These are phyloP conservation scores for Tolypocladium sp. DNA, from an alignment of 2,329 filamentous ascomycete species.

Conservation along the genomic window DNA sequence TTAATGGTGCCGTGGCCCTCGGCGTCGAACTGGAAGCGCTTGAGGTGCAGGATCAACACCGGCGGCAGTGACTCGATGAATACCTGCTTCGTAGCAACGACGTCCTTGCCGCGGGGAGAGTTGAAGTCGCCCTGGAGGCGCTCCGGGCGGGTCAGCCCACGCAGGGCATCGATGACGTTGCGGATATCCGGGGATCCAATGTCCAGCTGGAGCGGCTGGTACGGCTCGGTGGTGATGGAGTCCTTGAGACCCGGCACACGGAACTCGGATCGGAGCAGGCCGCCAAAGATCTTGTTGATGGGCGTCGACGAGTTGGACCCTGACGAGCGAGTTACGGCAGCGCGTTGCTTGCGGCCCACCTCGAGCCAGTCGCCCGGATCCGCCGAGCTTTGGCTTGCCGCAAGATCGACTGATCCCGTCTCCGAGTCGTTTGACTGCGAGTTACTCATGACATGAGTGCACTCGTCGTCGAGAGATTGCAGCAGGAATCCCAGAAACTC, in stretches of 20 bases:
- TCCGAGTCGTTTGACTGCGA: constrained; percentile 31
- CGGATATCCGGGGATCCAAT: constrained; percentile 80
- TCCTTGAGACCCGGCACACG: constrained; percentile 78
- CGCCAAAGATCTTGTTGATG: constrained; percentile 89
- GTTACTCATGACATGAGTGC: constrained; percentile 58
- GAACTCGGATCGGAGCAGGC: constrained; percentile 81
- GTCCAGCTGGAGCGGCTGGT: constrained; percentile 88
- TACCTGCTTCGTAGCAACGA: constrained; percentile 82
- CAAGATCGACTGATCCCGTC: constrained; percentile 20
- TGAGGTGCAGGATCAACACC: constrained; percentile 88
- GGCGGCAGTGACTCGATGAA: constrained; percentile 88
- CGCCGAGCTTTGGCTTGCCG: constrained; percentile 15
- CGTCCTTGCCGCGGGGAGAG: constrained; percentile 66
- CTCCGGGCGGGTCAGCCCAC: constrained; percentile 74
- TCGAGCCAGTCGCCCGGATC: constrained; percentile 66
- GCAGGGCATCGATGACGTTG: constrained; percentile 87
- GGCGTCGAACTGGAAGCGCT: constrained; percentile 93
- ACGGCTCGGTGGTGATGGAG: constrained; percentile 87
- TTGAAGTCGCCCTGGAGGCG: constrained; percentile 78
- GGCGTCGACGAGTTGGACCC: constrained; percentile 70
- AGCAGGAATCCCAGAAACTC: constrained; percentile 92
- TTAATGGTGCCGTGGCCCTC: constrained; percentile 77
- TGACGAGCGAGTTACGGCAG: constrained; percentile 78
- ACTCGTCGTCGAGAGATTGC: constrained; percentile 90
- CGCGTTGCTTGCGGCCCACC: constrained; percentile 84